Evolutionary conservation across 2,329 filamentous ascomycete genomes (phyloP).

Genomic region (Colletotrichum tofieldiae): DNA sequence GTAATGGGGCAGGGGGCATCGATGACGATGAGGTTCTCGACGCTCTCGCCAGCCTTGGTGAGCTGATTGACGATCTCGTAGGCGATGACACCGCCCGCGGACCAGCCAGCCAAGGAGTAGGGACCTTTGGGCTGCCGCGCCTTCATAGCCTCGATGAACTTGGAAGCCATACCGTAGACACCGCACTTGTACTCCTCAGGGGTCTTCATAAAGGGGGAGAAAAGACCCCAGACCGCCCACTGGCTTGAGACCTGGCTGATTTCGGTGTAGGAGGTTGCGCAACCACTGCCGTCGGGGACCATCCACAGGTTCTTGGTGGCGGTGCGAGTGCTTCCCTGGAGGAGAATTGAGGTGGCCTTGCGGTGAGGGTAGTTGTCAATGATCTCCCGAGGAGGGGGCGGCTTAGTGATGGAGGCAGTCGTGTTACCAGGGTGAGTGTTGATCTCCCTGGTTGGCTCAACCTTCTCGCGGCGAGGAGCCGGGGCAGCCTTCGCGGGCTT

Average conservation of each 20-base stretch:
- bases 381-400: slow-evolving; percentile 54
- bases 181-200: slow-evolving; percentile 71
- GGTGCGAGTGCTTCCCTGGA: slow-evolving; percentile 65
- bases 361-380: slow-evolving; percentile 64
- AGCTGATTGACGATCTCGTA: slow-evolving; percentile 77
- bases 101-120: slow-evolving; percentile 81
- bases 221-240: slow-evolving; percentile 68
- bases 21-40: slow-evolving; percentile 75
- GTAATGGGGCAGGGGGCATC: slow-evolving; percentile 78
- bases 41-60: slow-evolving; percentile 68
- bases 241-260: slow-evolving; percentile 67
- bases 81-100: slow-evolving; percentile 81
- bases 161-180: slow-evolving; percentile 68
- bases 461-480: slow-evolving; percentile 36
- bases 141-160: slow-evolving; percentile 72
- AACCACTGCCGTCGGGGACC: slow-evolving; percentile 70
- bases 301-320: slow-evolving; percentile 66
- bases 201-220: slow-evolving; percentile 76
- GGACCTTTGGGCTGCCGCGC: slow-evolving; percentile 78
- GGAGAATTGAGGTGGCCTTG: slow-evolving; percentile 63
- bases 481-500: slow-evolving; percentile 51
- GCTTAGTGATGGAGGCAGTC: slow-evolving; percentile 66
- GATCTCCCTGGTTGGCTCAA: slow-evolving; percentile 47
- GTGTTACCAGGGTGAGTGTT: slow-evolving; percentile 53
- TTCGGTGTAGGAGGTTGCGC: slow-evolving; percentile 78